A percentile compares a stretch with the other conserved stretches of the same genome.
Evolutionary conservation across 2,329 filamentous ascomycete genomes (phyloP).

Genomic region (Penicillium hesseltinei): DNA sequence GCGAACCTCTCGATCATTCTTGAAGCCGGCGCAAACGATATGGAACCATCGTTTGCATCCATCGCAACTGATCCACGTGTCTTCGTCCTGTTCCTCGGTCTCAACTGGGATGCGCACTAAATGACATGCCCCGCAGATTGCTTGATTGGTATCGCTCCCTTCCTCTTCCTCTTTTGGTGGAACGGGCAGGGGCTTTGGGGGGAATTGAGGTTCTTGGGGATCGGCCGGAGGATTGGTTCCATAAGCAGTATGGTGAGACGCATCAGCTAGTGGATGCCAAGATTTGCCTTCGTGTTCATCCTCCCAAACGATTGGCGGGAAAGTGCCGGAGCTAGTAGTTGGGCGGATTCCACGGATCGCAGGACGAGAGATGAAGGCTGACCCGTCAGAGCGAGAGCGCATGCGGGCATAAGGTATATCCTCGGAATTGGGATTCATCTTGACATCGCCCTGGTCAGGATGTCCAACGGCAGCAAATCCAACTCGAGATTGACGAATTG

Average conservation of each 20-base stretch:
- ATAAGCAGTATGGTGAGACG: constrained; percentile 11
- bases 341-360: constrained; percentile 36
- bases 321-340: constrained; percentile 39
- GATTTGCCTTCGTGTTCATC: constrained; percentile 26
- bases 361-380: constrained; percentile 39
- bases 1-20: constrained; percentile 61
- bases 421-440: constrained; percentile 15
- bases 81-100: constrained; percentile 53
- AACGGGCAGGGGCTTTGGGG: constrained; percentile 15
- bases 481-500: constrained; percentile 23
- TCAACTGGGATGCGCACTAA: constrained; percentile 53
- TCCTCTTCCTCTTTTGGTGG: constrained; percentile 32
- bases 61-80: constrained; percentile 65
- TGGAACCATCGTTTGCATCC: constrained; percentile 69
- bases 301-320: constrained; percentile 36
- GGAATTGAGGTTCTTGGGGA: constrained; percentile 1
- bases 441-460: constrained; percentile 18
- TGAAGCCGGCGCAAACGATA: constrained; percentile 65
- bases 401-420: constrained; percentile 36
- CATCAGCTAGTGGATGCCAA: constrained; percentile 13
- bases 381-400: constrained; percentile 45
- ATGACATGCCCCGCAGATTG: constrained; percentile 58
- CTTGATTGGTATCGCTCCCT: constrained; percentile 37
- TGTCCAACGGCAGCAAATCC: constrained; percentile 19
- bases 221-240: constrained; percentile 10